Evolutionary conservation across 352 stramenopile species (phyloP).

Genomic region (Globisporangium cylindrosporum): DNA sequence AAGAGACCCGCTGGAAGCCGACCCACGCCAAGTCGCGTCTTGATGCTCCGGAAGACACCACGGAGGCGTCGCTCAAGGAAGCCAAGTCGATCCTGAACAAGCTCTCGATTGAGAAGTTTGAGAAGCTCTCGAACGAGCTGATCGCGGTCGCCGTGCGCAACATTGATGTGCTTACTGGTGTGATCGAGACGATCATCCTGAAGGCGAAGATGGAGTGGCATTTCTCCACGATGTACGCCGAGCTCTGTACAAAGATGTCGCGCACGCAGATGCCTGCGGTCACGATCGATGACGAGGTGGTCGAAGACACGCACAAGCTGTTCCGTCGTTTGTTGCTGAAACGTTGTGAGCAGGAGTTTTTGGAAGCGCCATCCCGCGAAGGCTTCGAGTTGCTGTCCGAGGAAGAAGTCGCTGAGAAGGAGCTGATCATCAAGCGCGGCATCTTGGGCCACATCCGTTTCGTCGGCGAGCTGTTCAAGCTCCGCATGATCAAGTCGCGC

Average conservation of each 20-base stretch:
- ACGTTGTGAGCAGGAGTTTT: conserved; percentile 94
- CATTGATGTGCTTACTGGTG: conserved; percentile 77
- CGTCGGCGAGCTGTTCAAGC: conserved; percentile 95
- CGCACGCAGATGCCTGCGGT: conserved; percentile 82
- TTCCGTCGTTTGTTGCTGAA: conserved; percentile 94
- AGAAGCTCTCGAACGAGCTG: conserved; percentile 92
- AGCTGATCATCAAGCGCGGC: conserved; percentile 75
- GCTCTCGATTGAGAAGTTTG: conserved; percentile 96
- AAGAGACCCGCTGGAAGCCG: conserved; percentile 85
- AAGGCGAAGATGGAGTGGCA: conserved; percentile 97
- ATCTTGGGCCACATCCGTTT: conserved; percentile 94
- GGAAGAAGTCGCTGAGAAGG: conserved; percentile 66
- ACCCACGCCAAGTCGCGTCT: conserved; percentile 55
- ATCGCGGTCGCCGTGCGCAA: conserved; percentile 88
- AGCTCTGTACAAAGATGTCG: conserved; percentile 91
- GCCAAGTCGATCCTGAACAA: conserved; percentile 95
- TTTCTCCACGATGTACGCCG: conserved; percentile 96
- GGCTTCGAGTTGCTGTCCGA: conserved; percentile 51
- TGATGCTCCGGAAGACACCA: conserved; percentile 38
- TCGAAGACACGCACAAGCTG: conserved; percentile 80
- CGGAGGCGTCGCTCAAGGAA: conserved; percentile 82
- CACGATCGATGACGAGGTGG: conserved; percentile 63
- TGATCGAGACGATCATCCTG: conserved; percentile 92
- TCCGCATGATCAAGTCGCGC: conserved; percentile 92
- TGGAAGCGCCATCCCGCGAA: conserved; percentile 80